Percentiles rank a stretch among this genome's conserved stretches.
These are phyloP conservation scores for Adenanthera pavonina DNA, from an alignment of 306 rosid genomes.

Conservation along the genomic window DNA sequence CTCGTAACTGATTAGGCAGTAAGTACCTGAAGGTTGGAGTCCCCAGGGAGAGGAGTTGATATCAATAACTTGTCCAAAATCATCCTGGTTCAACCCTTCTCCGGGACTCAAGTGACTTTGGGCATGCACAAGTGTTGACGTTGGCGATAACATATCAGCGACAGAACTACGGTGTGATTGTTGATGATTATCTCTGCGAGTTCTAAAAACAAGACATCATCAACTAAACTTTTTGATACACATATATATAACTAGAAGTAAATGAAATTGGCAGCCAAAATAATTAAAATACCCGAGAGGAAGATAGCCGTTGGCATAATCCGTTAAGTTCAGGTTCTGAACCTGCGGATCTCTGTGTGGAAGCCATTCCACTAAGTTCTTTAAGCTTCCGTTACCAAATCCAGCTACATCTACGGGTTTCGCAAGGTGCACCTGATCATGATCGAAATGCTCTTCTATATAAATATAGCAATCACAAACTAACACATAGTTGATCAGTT, in stretches of 20 bases:
- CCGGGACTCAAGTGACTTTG: constrained; percentile 35
- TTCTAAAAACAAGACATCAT: neutral
- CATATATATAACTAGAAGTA: neutral
- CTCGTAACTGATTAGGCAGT: neutral
- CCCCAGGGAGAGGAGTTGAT: constrained; percentile 49
- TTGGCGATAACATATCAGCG: constrained; percentile 42
- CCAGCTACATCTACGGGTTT: constrained; percentile 40
- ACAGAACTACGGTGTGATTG: constrained; percentile 22
- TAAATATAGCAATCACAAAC: neutral
- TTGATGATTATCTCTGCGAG: constrained; percentile 51
- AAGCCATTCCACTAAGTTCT: constrained; percentile 49
- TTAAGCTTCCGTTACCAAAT: constrained; percentile 37
- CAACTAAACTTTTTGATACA: constrained; percentile 8
- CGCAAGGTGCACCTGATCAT: constrained; percentile 42
- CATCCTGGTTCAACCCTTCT: constrained; percentile 30
- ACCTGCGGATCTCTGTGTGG: constrained; percentile 48
- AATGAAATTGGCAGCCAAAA: neutral
- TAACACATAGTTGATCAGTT: neutral
- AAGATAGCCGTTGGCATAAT: constrained; percentile 46
- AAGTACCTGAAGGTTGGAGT: constrained; percentile 44
- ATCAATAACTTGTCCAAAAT: constrained; percentile 42
- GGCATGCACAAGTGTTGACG: constrained; percentile 31
- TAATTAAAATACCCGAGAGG: constrained; percentile 46
- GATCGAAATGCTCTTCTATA: neutral
- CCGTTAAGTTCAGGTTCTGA: constrained; percentile 49